A percentile compares a stretch with the other conserved stretches of the same genome.
Evolutionary conservation across 495 filamentous ascomycete species (phyloP).

Genomic region (Talaromyces stipitatus): DNA sequence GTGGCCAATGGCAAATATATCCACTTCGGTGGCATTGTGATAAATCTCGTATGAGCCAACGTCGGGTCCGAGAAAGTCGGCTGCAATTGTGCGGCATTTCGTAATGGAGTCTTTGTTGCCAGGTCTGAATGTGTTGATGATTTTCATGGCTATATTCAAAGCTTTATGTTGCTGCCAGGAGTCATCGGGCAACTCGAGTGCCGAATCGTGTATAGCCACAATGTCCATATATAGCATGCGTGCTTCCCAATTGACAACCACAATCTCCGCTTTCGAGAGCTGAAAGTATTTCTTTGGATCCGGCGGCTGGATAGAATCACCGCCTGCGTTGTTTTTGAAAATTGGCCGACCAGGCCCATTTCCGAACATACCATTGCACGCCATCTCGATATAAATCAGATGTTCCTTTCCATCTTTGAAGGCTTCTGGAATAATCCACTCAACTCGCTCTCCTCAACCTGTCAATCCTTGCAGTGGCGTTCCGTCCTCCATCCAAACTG

Average conservation of each 20-base stretch:
- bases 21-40: slow-evolving; percentile 55
- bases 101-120: slow-evolving; percentile 66
- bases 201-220: slow-evolving; percentile 50
- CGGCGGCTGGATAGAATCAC: slow-evolving; percentile 85
- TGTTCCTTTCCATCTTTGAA: slow-evolving; percentile 82
- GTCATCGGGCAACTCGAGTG: slow-evolving; percentile 68
- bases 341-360: slow-evolving; percentile 22
- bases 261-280: slow-evolving; percentile 73
- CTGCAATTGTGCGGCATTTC: slow-evolving; percentile 71
- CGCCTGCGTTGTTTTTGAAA: slow-evolving; percentile 33
- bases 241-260: slow-evolving; percentile 59
- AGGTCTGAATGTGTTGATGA: slow-evolving; percentile 80
- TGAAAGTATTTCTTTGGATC: slow-evolving; percentile 72
- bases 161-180: slow-evolving; percentile 84
- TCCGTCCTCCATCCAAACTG: slow-evolving; percentile 88
- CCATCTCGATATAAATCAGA: slow-evolving; percentile 92
- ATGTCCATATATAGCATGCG: slow-evolving; percentile 1
- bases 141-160: slow-evolving; percentile 69
- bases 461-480: slow-evolving; percentile 87
- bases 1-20: slow-evolving; percentile 85
- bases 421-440: slow-evolving; percentile 79
- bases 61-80: slow-evolving; percentile 69
- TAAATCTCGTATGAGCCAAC: slow-evolving; percentile 83
- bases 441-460: slow-evolving; percentile 77
- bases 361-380: slow-evolving; percentile 97